Evolutionary conservation across 305 asterid species (phyloP).

Genomic region (Lippia alba): DNA sequence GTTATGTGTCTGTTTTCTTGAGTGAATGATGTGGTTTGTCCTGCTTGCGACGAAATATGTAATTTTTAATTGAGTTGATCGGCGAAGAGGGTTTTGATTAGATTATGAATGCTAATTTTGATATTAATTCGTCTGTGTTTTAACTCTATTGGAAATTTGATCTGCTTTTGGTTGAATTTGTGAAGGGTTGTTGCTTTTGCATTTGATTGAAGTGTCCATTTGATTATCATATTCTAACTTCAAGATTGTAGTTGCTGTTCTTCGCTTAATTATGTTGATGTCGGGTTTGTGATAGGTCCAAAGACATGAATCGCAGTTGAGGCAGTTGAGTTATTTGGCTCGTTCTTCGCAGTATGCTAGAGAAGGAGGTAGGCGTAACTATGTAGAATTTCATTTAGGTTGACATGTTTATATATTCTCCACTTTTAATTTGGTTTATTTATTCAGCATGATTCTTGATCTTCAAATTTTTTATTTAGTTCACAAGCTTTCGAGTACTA

Average conservation of each 20-base stretch:
- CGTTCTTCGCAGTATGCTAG: slow-evolving; percentile 42
- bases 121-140: slow-evolving; percentile 13
- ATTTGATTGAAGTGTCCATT: slow-evolving; percentile 4
- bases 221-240: background rate
- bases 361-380: slow-evolving; percentile 39
- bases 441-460: background rate
- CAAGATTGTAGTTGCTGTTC: background rate
- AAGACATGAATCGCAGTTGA: slow-evolving; percentile 52
- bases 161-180: background rate
- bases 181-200: background rate
- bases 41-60: background rate
- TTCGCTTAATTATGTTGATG: slow-evolving; percentile 1
- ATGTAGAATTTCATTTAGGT: background rate
- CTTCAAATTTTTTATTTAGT: slow-evolving; percentile 41
- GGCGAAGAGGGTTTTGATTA: slow-evolving; percentile 19
- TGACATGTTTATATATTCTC: background rate
- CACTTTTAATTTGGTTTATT: background rate
- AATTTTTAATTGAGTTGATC: slow-evolving; percentile 6
- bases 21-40: slow-evolving; percentile 6
- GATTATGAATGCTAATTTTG: background rate
- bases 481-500: slow-evolving; percentile 40
- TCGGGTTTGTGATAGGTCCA: slow-evolving; percentile 46
- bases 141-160: slow-evolving; percentile 13
- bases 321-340: slow-evolving; percentile 51
- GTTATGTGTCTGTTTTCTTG: background rate